Percentiles rank a stretch among this genome's conserved stretches.
These are phyloP conservation scores for Luvunga scandens DNA, from an alignment of 345 rosid species.

Conservation along the genomic window DNA sequence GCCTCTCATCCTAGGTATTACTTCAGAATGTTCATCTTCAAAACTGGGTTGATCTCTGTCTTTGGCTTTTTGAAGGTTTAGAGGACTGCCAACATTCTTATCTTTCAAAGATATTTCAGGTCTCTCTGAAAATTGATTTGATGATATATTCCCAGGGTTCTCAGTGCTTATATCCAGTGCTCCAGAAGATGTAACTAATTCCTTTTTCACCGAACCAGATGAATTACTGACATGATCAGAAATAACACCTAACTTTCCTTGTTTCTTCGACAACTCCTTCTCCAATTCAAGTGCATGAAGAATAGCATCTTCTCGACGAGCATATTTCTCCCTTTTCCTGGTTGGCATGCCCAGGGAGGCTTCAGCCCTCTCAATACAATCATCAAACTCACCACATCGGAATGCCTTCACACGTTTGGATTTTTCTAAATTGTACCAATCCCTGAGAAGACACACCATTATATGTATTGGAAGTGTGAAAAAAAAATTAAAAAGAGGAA, in stretches of 20 bases:
- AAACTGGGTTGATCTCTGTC: conserved; percentile 36
- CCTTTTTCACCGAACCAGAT: conserved; percentile 40
- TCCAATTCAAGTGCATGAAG: conserved; percentile 99
- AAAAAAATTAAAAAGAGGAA: not conserved
- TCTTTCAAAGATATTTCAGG: conserved; percentile 31
- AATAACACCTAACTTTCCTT: conserved; percentile 38
- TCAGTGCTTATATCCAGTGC: conserved; percentile 40
- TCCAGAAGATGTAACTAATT: conserved; percentile 36
- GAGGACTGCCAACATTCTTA: conserved; percentile 22
- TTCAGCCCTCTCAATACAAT: conserved; percentile 89
- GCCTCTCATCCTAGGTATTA: conserved; percentile 77
- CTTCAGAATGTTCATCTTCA: conserved; percentile 53
- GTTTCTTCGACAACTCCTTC: conserved; percentile 58
- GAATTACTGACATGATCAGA: conserved; percentile 33
- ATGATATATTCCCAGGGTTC: conserved; percentile 28
- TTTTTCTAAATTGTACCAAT: conserved; percentile 98
- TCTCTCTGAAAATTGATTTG: conserved; percentile 28
- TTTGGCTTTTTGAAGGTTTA: conserved; percentile 26
- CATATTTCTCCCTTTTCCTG: conserved; percentile 96
- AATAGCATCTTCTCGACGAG: conserved; percentile 98
- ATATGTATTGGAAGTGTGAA: not conserved
- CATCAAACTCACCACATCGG: conserved; percentile 97
- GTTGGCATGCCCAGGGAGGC: conserved; percentile 70
- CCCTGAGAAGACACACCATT: conserved; percentile 48
- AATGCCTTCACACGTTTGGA: conserved; percentile 98